Evolutionary conservation across 1,139 yeast genomes (phyloP), one percentile per base, ranked within the genome.

Genomic region (Scheffersomyces insectosa): DNA sequence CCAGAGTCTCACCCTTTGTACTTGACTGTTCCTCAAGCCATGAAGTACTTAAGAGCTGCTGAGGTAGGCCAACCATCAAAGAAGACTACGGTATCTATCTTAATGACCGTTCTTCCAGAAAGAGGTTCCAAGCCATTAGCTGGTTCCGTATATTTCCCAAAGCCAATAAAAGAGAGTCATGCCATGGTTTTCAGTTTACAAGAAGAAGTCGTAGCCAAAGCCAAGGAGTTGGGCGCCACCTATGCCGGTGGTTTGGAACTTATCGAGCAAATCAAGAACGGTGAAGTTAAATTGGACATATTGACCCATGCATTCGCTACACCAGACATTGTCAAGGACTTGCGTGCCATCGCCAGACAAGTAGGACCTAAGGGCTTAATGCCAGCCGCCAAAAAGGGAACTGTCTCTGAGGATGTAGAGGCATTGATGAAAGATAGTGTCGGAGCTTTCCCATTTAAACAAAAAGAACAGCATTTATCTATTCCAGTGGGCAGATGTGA

Each of bases 311-410:
- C 90, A 32, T 84, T 85, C 58, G 96, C 97, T 7, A 85, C 97
- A 2, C 86, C 96, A 2, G 97, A 89, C 40, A 80, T 89, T 49
- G 77, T 79, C 33, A 68, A 79, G 25, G 75, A 78, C 35, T 73
- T 93, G 54, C 78, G 76, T 49, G 73, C 78, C 42, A 70, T 89
- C 30, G 97, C 95, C 27, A 80, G 90, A 59, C 72, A 78, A 12
- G 75, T 95, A 52, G 98, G 99, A 46, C 96, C 97, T 35, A 82
- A 77, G 57, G 96, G 96, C 27, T 76, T 93, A 51, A 85, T 91
- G 88, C 99, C 99, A 39, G 77, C 80, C 39, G 81, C 80, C 13
- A 91, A 90, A 68, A 86, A 83, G 60, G 96, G 96, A 12, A 91
- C 97, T 1, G 95, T 93, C 13, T 75, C 88, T 1, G 80, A 79